Conservation (phyloP, 2,329 filamentous ascomycete genomes). For the Neofusicoccum laricinum region DNA sequence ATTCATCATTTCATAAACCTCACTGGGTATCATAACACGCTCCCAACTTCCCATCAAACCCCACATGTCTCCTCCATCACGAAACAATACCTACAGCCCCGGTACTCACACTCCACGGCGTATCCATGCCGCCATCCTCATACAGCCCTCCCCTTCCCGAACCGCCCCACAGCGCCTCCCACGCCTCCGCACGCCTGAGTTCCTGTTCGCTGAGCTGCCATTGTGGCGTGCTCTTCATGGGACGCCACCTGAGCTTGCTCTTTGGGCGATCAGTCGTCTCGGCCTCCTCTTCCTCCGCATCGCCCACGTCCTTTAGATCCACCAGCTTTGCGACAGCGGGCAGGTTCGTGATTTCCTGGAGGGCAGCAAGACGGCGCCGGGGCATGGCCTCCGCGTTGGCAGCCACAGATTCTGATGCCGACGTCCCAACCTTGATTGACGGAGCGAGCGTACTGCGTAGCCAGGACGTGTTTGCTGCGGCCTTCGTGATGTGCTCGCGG, state of each 20-base stretch:
- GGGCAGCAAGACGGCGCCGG: slow-evolving; percentile 1
- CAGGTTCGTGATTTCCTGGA: slow-evolving; percentile 9
- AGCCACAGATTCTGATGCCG: background rate
- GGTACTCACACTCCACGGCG: slow-evolving; percentile 6
- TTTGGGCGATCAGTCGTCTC: background rate
- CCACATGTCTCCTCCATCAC: background rate
- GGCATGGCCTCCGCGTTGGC: background rate
- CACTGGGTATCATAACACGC: slow-evolving; percentile 5
- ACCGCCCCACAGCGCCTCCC: slow-evolving; percentile 12
- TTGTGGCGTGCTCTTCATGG: slow-evolving; percentile 17
- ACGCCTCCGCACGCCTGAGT: slow-evolving; percentile 6
- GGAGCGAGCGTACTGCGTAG: background rate
- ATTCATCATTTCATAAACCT: slow-evolving; percentile 4
- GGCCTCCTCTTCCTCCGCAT: background rate
- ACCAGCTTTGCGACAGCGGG: slow-evolving; percentile 2
- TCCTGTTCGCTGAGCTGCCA: slow-evolving; percentile 18
- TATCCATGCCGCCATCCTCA: background rate
- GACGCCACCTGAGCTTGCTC: slow-evolving; percentile 12
- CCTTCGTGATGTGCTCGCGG: slow-evolving; percentile 7
- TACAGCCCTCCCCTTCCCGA: background rate
- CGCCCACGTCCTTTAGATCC: background rate
- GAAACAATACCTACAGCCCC: slow-evolving; percentile 6
- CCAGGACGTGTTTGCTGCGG: slow-evolving; percentile 2
- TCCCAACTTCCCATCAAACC: background rate
- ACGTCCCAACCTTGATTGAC: background rate